Evolutionary conservation across 2,329 filamentous ascomycete species (phyloP).

Genomic region (Calonectria crousiana): DNA sequence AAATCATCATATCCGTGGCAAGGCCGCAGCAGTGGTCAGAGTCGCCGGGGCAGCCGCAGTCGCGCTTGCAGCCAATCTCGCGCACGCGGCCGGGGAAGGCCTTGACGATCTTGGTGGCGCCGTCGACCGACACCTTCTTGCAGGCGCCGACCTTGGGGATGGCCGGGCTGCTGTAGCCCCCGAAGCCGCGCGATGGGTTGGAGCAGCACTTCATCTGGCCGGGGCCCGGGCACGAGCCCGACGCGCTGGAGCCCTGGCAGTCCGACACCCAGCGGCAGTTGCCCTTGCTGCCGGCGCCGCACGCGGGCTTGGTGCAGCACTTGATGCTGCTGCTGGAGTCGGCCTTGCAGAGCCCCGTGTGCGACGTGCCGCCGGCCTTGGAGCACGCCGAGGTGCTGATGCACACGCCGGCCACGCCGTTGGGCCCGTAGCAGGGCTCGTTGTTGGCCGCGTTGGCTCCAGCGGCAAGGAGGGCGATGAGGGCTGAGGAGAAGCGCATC

Average conservation of each 20-base stretch:
- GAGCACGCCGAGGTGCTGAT: conserved; percentile 52
- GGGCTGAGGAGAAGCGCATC: conserved; percentile 36
- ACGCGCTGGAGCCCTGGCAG: conserved; percentile 47
- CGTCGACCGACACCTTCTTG: conserved; percentile 50
- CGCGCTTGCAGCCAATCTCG: conserved; percentile 49
- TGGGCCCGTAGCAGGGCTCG: conserved; percentile 48
- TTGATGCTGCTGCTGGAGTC: conserved; percentile 53
- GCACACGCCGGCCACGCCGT: conserved; percentile 50
- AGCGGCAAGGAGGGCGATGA: conserved; percentile 31
- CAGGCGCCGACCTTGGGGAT: conserved; percentile 52
- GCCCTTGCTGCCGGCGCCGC: conserved; percentile 46
- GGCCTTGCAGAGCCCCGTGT: conserved; percentile 53
- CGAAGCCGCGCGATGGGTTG: conserved; percentile 47
- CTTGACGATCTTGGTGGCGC: conserved; percentile 50
- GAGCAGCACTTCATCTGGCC: conserved; percentile 55
- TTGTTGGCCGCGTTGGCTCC: conserved; percentile 44
- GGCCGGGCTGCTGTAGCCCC: conserved; percentile 49
- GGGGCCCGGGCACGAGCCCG: conserved; percentile 54
- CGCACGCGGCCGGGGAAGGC: conserved; percentile 52
- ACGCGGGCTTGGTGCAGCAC: conserved; percentile 57
- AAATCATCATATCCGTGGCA: conserved; percentile 54
- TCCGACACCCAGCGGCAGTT: conserved; percentile 55
- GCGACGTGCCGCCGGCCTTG: conserved; percentile 51
- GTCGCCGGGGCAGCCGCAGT: conserved; percentile 47
- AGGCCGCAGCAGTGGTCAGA: conserved; percentile 55